Base-by-base conservation (phyloP, 345 rosid species). In the Salix caprea region DNA sequence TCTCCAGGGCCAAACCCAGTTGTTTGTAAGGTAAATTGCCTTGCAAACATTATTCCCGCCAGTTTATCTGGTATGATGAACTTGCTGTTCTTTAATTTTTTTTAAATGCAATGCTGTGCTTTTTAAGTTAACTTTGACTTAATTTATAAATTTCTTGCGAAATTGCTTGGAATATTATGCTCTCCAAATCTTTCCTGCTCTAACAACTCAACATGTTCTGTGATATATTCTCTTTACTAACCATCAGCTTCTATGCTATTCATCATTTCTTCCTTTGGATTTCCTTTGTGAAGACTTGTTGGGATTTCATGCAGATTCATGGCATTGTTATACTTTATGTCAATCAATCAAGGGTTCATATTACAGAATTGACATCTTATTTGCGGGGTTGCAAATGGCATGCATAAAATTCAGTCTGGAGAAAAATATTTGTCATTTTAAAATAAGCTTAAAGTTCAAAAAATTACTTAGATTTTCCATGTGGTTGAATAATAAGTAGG, bases 11-110 rank as follows among this genome's bases (percentile, higher is more conserved):
- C 23, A 52, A 65, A 44, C 46, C 73, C 11, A 26, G 60, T 40
- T 76, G 62, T 23, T 23, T 24, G 68, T 4, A 10, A 69, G 73
- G 73, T 76, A 61, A 76, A 28, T 69, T 40, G 21, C 15, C 15
- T 39, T 42, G 9, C 34, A 9, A 42, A 21, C 56, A 36, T 36
- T n/a, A 56, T 56, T 9, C 26, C 28, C 2, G 10, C n/a, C 62
- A 56, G 28, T n/a, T 56, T 56, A n/a, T 56, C 62, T 26, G 9
- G 28, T 56, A 56, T 9, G 12, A n/a, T 56, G 26, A 8, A 21
- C 62, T 56, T 56, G 9, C 37, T 65, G 37, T 11, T 23, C 12
- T 56, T 56, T 30, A 16, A n/a, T 19, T 13, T 30, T 65, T 65
- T n/a, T n/a, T n/a, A 65, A 65, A 18, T 15, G n/a, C 16, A 19